A percentile compares a stretch with the other conserved stretches of the same genome.
Conservation (phyloP, 306 rosid species). For the Canavalia gladiata region DNA sequence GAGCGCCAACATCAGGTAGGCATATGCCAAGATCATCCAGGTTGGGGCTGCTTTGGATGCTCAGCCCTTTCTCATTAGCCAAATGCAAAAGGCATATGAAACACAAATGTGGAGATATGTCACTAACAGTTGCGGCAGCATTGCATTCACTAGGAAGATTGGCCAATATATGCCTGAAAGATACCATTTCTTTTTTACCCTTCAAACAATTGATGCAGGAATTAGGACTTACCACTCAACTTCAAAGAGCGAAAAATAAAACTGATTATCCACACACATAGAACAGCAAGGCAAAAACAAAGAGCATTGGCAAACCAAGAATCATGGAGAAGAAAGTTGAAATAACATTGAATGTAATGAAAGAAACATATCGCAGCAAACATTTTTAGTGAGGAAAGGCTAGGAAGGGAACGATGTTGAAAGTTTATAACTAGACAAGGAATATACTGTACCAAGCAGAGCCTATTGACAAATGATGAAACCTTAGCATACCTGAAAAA, state of each 20-base stretch:
- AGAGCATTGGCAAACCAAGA: conserved; percentile 19
- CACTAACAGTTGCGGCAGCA: conserved; percentile 65
- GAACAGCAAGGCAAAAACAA: background rate
- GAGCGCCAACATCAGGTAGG: conserved; percentile 46
- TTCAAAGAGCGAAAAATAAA: conserved; percentile 14
- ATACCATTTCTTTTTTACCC: conserved; percentile 59
- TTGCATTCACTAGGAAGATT: conserved; percentile 72
- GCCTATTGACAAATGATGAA: background rate
- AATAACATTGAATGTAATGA: background rate
- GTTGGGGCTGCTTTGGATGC: conserved; percentile 64
- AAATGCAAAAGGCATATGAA: conserved; percentile 91
- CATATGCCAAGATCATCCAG: conserved; percentile 76
- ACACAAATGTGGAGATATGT: conserved; percentile 87
- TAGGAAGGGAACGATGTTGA: background rate
- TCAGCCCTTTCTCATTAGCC: conserved; percentile 86
- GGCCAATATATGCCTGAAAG: conserved; percentile 76
- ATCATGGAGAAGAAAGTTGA: conserved; percentile 4
- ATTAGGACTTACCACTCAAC: conserved; percentile 38
- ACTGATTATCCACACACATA: background rate
- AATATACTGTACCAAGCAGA: conserved; percentile 8
- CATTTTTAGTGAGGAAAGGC: conserved; percentile 23
- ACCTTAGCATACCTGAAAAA: conserved; percentile 62
- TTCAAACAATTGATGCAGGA: conserved; percentile 34
- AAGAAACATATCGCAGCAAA: conserved; percentile 13
- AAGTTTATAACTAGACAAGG: conserved; percentile 17